A percentile compares a stretch with the other conserved stretches of the same genome.
phyloP scores from a whole-genome alignment of 768 basidiomycete species.

The Tulasnella sp. region DNA sequence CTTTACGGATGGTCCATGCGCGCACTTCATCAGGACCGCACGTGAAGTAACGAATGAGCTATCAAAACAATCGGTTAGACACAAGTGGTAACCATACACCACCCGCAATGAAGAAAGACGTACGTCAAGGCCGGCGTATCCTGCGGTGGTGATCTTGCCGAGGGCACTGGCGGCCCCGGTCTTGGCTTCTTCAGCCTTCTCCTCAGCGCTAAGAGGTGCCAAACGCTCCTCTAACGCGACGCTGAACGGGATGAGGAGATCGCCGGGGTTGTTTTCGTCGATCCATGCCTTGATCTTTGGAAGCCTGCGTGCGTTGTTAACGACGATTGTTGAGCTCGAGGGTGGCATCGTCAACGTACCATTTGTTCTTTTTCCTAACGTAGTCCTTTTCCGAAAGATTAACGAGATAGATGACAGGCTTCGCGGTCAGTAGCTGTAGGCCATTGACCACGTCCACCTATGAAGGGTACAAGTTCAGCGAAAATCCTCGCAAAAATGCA shows the following conservation, averaged over 20 bases:
- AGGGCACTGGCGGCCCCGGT: slow-evolving; percentile 65
- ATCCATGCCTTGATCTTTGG: slow-evolving; percentile 98
- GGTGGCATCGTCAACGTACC: slow-evolving; percentile 35
- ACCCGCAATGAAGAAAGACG: slow-evolving; percentile 20
- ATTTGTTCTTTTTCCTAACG: slow-evolving; percentile 97
- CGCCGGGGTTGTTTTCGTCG: slow-evolving; percentile 91
- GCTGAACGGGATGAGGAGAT: slow-evolving; percentile 92
- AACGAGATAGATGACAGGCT: slow-evolving; percentile 95
- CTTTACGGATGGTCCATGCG: slow-evolving; percentile 93
- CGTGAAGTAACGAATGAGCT: slow-evolving; percentile 95
- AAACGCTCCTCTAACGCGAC: slow-evolving; percentile 92
- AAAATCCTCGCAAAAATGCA: background rate
- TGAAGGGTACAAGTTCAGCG: background rate
- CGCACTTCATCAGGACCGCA: slow-evolving; percentile 95
- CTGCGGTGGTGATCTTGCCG: slow-evolving; percentile 90
- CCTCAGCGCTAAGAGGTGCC: slow-evolving; percentile 43
- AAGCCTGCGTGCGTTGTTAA: slow-evolving; percentile 40
- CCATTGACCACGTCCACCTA: slow-evolving; percentile 87
- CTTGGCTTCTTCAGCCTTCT: slow-evolving; percentile 68
- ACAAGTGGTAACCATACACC: background rate
- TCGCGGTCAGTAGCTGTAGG: slow-evolving; percentile 86
- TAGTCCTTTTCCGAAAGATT: slow-evolving; percentile 94
- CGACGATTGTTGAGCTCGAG: background rate
- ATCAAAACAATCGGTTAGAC: background rate
- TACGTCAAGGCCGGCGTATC: slow-evolving; percentile 78